A percentile compares a stretch with the other conserved stretches of the same genome.
Conservation (phyloP, 768 basidiomycete species). For the Tylopilus sp. region DNA sequence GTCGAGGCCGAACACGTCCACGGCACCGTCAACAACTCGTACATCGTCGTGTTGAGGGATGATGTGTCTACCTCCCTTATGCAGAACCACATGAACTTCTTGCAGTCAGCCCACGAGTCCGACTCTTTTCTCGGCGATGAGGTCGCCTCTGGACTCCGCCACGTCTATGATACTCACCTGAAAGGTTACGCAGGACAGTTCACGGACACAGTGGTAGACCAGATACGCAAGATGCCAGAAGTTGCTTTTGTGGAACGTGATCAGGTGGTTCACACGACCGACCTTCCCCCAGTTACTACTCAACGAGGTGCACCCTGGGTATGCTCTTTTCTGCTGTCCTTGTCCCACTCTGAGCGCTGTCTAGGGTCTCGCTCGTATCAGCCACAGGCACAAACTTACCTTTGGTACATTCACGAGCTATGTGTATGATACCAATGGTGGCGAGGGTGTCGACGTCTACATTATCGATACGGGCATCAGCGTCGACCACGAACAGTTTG, state of each 20-base stretch:
- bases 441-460: slow-evolving; percentile 92
- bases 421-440: slow-evolving; percentile 64
- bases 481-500: slow-evolving; percentile 78
- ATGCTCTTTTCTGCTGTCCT: slow-evolving; percentile 21
- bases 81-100: slow-evolving; percentile 76
- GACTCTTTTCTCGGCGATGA: slow-evolving; percentile 48
- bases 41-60: slow-evolving; percentile 87
- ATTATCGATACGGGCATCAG: slow-evolving; percentile 91
- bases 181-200: slow-evolving; percentile 84
- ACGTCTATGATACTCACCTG: slow-evolving; percentile 73
- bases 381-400: slow-evolving; percentile 73
- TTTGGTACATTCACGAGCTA: slow-evolving; percentile 87
- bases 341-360: slow-evolving; percentile 10
- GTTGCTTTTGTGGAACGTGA: slow-evolving; percentile 92
- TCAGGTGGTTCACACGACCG: slow-evolving; percentile 79
- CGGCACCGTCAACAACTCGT: slow-evolving; percentile 83
- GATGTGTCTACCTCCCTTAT: slow-evolving; percentile 54
- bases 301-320: slow-evolving; percentile 89
- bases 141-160: slow-evolving; percentile 51
- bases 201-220: slow-evolving; percentile 61
- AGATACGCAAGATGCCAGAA: slow-evolving; percentile 80
- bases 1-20: slow-evolving; percentile 58
- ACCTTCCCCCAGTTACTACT: slow-evolving; percentile 15
- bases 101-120: slow-evolving; percentile 58
- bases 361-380: slow-evolving; percentile 93